Evolutionary conservation across 106 monocot genomes (phyloP), one percentile per base, ranked within the genome.

Genomic region (Posidonia australis): DNA sequence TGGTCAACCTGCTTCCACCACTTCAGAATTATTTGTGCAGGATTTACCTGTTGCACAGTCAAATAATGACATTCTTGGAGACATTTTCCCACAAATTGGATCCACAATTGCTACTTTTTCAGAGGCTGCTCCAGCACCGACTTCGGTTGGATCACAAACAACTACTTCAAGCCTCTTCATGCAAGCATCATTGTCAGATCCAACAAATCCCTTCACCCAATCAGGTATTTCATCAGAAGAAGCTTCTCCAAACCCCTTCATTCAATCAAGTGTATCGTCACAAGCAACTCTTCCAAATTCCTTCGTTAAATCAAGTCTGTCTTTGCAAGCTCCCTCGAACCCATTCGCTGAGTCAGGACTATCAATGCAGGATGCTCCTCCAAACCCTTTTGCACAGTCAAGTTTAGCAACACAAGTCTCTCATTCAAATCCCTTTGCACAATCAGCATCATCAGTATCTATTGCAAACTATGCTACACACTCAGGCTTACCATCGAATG

Each of bases 141-240:
- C 53, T 5, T 1, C 53, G 16, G 53, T n/a, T 1, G 19, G 19
- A 19, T 53, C 10, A 21, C 53, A 9, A 19, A 53, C 22, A 19
- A 4, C 53, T 53, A 5, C 53, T 36, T 36, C 36, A 36, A 36
- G 7, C 5, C 36, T 36, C 7, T 36, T 36, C 5, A 36, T 36
- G 36, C 36, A 36, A 7, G 7, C 36, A 53, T 21, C 23, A 20
- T 23, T 53, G 19, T 53, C 53, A 53, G 10, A 53, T 53, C 53
- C 53, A 10, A 19, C 53, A 53, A 53, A 24, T 53, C 53, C 86
- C 1, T 89, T 89, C 0, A 75, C 27, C 22, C 30, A 14, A 28
- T 30, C 27, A 49, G 48, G 2, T n/a, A 29, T 13, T 27, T 25
- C 13, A 29, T 30, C 53, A 53, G 10, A 58, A 58, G 58, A 28